Percentiles rank a stretch among this genome's conserved stretches.
phyloP scores from a whole-genome alignment of 495 filamentous ascomycete species.

The Daldinia concentrica region DNA sequence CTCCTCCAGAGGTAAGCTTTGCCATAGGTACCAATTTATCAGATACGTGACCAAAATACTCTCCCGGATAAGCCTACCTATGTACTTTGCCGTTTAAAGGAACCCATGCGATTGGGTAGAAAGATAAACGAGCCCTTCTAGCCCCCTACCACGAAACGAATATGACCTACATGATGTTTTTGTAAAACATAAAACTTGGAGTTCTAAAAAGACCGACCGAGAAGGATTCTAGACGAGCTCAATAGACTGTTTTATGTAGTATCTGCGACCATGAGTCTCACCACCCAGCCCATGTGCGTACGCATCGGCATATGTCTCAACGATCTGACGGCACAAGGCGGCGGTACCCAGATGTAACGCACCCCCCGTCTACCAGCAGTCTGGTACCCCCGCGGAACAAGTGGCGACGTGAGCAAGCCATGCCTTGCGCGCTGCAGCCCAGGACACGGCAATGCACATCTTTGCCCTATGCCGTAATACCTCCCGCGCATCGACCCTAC shows the following conservation, averaged over 20 bases:
- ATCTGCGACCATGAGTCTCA: not conserved
- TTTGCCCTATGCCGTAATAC: conserved; percentile 34
- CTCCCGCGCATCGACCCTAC: conserved; percentile 14
- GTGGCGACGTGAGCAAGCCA: conserved; percentile 20
- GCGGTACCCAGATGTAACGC: conserved; percentile 13
- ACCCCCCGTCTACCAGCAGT: conserved; percentile 17
- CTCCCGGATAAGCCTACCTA: not conserved
- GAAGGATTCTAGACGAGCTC: conserved; percentile 8
- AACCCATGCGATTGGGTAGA: not conserved
- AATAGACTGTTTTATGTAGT: not conserved
- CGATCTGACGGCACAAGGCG: conserved; percentile 6
- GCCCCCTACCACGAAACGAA: not conserved
- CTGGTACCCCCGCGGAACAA: conserved; percentile 13
- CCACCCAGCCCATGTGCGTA: not conserved
- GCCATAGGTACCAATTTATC: not conserved
- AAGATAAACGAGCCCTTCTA: not conserved
- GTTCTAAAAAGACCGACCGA: not conserved
- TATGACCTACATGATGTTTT: not conserved
- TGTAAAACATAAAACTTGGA: not conserved
- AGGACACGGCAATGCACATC: conserved; percentile 30
- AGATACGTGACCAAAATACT: not conserved
- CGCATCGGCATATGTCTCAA: conserved; percentile 6
- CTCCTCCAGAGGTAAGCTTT: not conserved
- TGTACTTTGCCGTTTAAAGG: not conserved
- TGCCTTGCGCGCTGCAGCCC: conserved; percentile 19